These are phyloP conservation scores for Scenedesmus sp. DNA, from an alignment of 163 green algal genomes.

Conservation along the genomic window DNA sequence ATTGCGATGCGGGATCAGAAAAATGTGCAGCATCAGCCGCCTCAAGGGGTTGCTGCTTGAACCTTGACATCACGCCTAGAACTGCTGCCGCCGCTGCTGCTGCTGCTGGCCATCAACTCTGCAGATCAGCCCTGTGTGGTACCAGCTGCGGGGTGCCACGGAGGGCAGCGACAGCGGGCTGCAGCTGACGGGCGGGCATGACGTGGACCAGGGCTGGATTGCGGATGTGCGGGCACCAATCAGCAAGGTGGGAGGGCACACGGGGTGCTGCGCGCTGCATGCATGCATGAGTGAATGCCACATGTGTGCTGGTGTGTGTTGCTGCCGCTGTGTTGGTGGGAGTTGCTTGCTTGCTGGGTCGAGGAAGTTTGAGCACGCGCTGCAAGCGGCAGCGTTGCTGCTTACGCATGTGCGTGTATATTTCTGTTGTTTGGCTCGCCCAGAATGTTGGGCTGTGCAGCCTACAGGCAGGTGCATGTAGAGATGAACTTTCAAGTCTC, in stretches of 20 bases:
- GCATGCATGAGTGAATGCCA: no score
- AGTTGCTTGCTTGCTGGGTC: neutral
- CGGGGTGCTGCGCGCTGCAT: no score
- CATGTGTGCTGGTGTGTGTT: no score
- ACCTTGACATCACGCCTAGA: neutral
- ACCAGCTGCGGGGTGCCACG: conserved; percentile 65
- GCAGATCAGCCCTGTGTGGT: conserved; percentile 79
- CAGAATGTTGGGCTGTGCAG: no score
- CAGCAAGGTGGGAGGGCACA: no score
- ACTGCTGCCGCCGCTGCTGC: neutral
- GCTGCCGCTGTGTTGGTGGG: neutral
- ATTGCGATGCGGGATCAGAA: no score
- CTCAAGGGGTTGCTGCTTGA: neutral
- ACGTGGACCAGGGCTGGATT: conserved; percentile 77
- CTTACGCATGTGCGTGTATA: no score
- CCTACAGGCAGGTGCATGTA: no score
- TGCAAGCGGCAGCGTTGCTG: neutral
- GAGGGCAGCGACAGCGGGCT: neutral
- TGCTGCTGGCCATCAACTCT: neutral
- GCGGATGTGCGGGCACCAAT: conserved; percentile 40
- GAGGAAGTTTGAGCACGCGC: no score
- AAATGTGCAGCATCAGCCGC: no score
- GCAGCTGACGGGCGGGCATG: conserved; percentile 65
- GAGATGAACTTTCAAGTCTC: no score
- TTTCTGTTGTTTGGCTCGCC: no score